Conservation (phyloP, 768 basidiomycete genomes). For the Kwoniella europaea region DNA sequence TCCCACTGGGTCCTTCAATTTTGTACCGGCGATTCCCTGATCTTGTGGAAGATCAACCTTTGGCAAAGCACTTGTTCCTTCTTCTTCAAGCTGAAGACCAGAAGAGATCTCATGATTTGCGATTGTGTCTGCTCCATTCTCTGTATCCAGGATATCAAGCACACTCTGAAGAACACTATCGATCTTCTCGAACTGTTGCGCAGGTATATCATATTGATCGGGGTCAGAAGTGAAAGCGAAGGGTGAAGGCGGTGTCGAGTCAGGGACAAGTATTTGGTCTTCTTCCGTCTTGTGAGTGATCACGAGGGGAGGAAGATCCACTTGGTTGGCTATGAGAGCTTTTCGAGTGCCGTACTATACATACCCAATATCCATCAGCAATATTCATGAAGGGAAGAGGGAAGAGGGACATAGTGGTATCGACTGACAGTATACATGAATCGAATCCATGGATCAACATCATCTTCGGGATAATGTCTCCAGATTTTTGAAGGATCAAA, state of each 20-base stretch:
- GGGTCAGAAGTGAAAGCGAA: neutral
- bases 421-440: slow-evolving; percentile 20
- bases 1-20: too few relatives aligned
- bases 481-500: neutral
- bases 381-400: neutral
- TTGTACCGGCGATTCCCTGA: too few relatives aligned
- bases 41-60: too few relatives aligned
- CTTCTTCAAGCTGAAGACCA: too few relatives aligned
- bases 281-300: too few relatives aligned
- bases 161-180: too few relatives aligned
- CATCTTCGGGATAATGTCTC: neutral
- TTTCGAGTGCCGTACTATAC: slow-evolving; percentile 19
- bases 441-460: slow-evolving; percentile 16
- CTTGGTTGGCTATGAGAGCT: slow-evolving; percentile 9
- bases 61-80: too few relatives aligned
- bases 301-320: neutral
- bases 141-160: too few relatives aligned
- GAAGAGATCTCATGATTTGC: too few relatives aligned
- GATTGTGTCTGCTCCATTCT: too few relatives aligned
- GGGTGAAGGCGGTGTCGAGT: slow-evolving; percentile 4
- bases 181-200: too few relatives aligned
- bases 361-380: neutral
- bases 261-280: neutral
- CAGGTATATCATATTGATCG: too few relatives aligned
- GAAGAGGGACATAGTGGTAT: neutral